Conservation (phyloP, 2,329 filamentous ascomycete species). For the Aplosporella prunicola region DNA sequence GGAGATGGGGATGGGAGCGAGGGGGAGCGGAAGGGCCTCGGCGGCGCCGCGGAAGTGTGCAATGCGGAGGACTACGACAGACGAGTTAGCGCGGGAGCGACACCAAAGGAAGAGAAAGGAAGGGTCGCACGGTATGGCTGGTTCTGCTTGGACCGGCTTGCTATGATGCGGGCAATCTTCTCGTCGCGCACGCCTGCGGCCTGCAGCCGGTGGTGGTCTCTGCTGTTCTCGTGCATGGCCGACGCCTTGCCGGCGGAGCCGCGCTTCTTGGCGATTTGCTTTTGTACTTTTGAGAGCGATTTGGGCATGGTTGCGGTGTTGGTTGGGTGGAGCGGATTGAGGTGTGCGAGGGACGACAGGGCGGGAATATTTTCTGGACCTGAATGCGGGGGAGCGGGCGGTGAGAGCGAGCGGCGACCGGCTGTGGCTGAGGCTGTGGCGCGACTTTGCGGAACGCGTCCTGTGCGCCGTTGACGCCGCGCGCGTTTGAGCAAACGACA, state of each 20-base stretch:
- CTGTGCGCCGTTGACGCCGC: too few species aligned
- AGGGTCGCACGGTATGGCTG: conserved; percentile 54
- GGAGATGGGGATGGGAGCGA: conserved; percentile 35
- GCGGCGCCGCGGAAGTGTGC: conserved; percentile 63
- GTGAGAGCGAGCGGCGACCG: too few species aligned
- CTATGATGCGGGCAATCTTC: conserved; percentile 62
- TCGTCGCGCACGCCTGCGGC: conserved; percentile 73
- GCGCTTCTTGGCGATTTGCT: conserved; percentile 83
- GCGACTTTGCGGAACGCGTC: too few species aligned
- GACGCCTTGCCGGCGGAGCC: conserved; percentile 53
- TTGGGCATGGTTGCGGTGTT: too few species aligned
- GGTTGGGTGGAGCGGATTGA: too few species aligned
- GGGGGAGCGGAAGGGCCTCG: conserved; percentile 49
- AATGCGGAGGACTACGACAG: conserved; percentile 51
- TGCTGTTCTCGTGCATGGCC: conserved; percentile 75
- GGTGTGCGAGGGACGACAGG: too few species aligned
- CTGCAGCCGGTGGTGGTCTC: conserved; percentile 74
- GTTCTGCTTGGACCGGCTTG: conserved; percentile 64
- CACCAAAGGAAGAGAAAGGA: neutral
- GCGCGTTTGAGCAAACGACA: too few species aligned
- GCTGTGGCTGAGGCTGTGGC: too few species aligned
- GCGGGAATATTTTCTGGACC: too few species aligned
- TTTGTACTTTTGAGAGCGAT: conserved; percentile 71
- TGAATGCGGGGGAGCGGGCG: too few species aligned
- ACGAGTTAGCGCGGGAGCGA: conserved; percentile 8